Conservation (phyloP, 2,329 filamentous ascomycete genomes). For the Cladophialophora carrionii region DNA sequence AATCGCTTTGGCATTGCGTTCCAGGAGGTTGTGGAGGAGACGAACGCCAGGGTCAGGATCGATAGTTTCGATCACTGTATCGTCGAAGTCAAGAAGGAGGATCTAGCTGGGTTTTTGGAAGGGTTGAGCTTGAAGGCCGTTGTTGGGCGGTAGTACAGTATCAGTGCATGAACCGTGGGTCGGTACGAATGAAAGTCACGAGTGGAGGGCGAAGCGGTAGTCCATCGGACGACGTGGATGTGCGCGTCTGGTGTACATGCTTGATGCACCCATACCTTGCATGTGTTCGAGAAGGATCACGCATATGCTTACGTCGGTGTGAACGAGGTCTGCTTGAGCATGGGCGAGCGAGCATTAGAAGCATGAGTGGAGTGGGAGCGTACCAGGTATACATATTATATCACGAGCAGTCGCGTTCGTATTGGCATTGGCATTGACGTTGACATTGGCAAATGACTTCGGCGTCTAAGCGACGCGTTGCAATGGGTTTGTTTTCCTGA, state of each 20-base stretch:
- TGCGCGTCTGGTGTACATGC: neutral
- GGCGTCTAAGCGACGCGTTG: neutral
- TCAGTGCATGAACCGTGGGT: neutral
- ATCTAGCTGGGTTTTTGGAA: conserved; percentile 87
- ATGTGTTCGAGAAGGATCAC: neutral
- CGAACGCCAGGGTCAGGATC: conserved; percentile 83
- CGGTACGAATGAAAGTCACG: neutral
- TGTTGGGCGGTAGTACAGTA: conserved; percentile 51
- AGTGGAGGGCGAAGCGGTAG: neutral
- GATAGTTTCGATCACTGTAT: conserved; percentile 98
- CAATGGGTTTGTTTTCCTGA: neutral
- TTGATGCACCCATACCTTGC: neutral
- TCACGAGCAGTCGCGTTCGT: neutral
- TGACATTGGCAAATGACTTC: neutral
- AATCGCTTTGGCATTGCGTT: conserved; percentile 96
- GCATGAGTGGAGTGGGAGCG: neutral
- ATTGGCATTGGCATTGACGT: neutral
- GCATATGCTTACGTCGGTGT: neutral
- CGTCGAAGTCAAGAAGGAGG: conserved; percentile 96
- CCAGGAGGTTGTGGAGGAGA: conserved; percentile 90
- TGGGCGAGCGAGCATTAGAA: neutral
- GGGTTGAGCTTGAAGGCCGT: conserved; percentile 89
- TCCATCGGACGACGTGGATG: neutral
- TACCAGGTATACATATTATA: neutral
- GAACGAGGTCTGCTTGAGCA: neutral